Base-by-base conservation (phyloP, 768 basidiomycete species). In the Trametes punicea region DNA sequence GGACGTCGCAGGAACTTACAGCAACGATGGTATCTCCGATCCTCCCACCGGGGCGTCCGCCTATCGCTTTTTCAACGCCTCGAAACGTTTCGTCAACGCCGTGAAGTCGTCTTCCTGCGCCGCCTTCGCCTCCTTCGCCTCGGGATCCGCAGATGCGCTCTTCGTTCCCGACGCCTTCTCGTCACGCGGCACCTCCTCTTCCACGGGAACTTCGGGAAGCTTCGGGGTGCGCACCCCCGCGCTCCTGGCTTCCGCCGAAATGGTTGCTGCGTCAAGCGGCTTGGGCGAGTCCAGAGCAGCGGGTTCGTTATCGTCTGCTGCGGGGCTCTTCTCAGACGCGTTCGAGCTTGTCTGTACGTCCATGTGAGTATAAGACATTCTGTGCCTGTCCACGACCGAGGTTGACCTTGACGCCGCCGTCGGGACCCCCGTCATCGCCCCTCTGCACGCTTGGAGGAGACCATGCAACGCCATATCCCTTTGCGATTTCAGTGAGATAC, bases 401-500 rank as follows among this genome's bases (percentile, higher is more conserved):
- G 64, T 75, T 46, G 50, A 82, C 83, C 73, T 72, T 72, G 55
- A 67, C 63, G 45, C 67, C 70, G 50, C 65, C 74, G 45, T 74
- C 71, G 13, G 62, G 65, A 56, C 67, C 72, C 46, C 64, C 62
- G 38, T 52, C 65, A 16, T 60, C 67, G 30, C 55, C 62, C 16
- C 63, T 64, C 6, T 66, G 53, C 42, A 62, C 58, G 18, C 62
- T 53, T 29, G 77, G 70, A 26, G 83, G 69, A 3, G 75, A 65
- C 88, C 89, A 95, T 38, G 77, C 71, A 13, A 94, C 80, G 11
- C 83, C 81, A 65, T 97, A 98, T 9, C 85, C 93, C 68, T 83
- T 90, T 1, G 93, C 88, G 62, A 98, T 98, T 71, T 97, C 94
- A 46, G 73, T 72, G 15, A 98, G 76, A 71, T 98, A 98, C 16